A percentile compares a stretch with the other conserved stretches of the same genome.
Evolutionary conservation across 2,329 filamentous ascomycete genomes (phyloP).

Genomic region (Ciborinia camelliae): DNA sequence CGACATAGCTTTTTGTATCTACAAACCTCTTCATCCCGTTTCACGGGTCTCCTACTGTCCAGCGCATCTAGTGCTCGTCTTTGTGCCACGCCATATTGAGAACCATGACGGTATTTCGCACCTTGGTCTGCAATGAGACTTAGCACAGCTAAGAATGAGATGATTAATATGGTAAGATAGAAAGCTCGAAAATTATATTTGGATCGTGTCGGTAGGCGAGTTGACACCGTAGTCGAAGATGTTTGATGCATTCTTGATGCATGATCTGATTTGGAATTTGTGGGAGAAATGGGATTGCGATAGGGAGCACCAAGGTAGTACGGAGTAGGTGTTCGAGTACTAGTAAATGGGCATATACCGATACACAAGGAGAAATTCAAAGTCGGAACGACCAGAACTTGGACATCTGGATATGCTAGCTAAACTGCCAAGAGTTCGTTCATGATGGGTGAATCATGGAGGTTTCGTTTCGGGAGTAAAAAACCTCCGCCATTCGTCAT

Average conservation of each 20-base stretch:
- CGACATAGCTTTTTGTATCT: not conserved
- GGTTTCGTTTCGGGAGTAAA: not conserved
- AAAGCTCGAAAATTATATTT: conserved; percentile 37
- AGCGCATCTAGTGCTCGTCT: conserved; percentile 30
- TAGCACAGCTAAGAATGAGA: conserved; percentile 34
- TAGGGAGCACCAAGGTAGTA: no score
- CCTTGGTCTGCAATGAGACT: conserved; percentile 35
- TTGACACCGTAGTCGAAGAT: conserved; percentile 25
- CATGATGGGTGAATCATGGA: not conserved
- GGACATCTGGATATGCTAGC: no score
- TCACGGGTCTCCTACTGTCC: conserved; percentile 30
- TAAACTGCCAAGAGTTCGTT: not conserved
- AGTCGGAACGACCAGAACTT: no score
- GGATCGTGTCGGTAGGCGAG: conserved; percentile 19
- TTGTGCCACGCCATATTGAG: conserved; percentile 32
- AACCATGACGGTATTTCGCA: conserved; percentile 33
- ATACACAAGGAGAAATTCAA: not conserved
- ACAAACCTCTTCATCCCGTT: conserved; percentile 37
- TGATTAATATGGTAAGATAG: conserved; percentile 35
- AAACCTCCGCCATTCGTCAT: conserved; percentile 5
- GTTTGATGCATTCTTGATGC: conserved; percentile 30
- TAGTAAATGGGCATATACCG: no score
- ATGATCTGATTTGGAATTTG: conserved; percentile 24
- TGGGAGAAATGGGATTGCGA: not conserved
- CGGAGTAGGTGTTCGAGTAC: no score